Evolutionary conservation across 129 eudicot species (phyloP).

Genomic region (Glebionis coronaria): DNA sequence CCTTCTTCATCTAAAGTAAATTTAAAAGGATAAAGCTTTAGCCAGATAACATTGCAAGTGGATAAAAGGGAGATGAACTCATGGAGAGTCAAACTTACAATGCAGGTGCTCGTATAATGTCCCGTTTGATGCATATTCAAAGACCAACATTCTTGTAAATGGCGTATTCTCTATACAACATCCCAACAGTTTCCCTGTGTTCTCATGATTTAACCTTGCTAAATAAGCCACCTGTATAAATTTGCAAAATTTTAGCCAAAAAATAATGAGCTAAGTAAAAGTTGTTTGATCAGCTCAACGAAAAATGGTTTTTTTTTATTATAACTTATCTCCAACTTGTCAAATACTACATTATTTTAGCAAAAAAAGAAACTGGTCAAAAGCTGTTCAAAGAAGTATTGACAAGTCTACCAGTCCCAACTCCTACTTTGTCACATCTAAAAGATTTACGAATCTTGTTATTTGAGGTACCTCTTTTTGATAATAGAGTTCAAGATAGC

Average conservation of each 20-base stretch:
- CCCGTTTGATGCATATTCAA: conserved; percentile 96
- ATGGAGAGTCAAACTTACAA: conserved; percentile 48
- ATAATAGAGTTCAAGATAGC: too few relatives aligned
- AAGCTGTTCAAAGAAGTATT: neutral
- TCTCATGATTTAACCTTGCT: conserved; percentile 80
- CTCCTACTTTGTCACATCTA: neutral
- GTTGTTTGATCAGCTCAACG: neutral
- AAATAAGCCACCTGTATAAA: conserved; percentile 72
- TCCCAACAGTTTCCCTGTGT: conserved; percentile 76
- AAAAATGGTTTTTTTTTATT: neutral
- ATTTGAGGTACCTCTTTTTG: too few relatives aligned
- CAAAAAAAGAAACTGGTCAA: neutral
- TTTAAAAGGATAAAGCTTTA: conserved; percentile 10
- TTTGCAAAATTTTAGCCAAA: conserved; percentile 10
- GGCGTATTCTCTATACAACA: conserved; percentile 79
- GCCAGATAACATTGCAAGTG: neutral
- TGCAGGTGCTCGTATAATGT: conserved; percentile 96
- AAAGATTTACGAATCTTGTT: too few relatives aligned
- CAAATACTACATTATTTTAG: neutral
- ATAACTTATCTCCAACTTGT: neutral
- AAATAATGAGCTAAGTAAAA: neutral
- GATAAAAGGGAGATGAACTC: conserved; percentile 1
- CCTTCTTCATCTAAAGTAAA: conserved; percentile 75
- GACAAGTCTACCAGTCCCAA: neutral
- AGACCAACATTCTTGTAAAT: conserved; percentile 93